Evolutionary conservation across 495 filamentous ascomycete species (phyloP).

Genomic region (Oidiodendron maius): DNA sequence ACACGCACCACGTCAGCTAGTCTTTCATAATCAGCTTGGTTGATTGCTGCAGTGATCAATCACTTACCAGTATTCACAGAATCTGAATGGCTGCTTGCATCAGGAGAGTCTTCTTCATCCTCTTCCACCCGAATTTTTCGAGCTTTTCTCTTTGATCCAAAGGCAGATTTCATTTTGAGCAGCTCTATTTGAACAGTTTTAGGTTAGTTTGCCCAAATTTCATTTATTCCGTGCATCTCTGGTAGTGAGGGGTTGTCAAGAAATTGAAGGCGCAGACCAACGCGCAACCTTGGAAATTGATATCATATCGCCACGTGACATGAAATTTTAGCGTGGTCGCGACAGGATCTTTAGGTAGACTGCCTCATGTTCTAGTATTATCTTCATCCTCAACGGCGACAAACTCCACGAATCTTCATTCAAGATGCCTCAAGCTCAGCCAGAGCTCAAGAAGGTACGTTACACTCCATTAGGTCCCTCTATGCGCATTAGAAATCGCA

Average conservation of each 20-base stretch:
- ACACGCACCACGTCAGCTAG: constrained; percentile 17
- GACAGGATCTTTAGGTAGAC: not conserved
- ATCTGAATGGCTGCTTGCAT: not conserved
- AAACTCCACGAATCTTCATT: constrained; percentile 7
- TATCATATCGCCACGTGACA: constrained; percentile 19
- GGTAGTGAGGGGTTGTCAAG: too few species aligned
- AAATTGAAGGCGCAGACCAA: too few species aligned
- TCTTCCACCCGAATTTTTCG: constrained; percentile 68
- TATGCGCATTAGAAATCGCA: not conserved
- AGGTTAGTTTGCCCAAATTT: too few species aligned
- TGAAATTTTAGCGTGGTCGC: constrained; percentile 6
- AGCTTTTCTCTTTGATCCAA: constrained; percentile 63
- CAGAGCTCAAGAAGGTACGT: constrained; percentile 93
- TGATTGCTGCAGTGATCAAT: constrained; percentile 4
- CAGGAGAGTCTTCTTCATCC: constrained; percentile 35
- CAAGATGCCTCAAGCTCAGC: constrained; percentile 97
- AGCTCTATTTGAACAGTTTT: not conserved
- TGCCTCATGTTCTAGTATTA: not conserved
- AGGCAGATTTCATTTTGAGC: constrained; percentile 54
- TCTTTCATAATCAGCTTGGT: constrained; percentile 19
- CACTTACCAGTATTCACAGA: constrained; percentile 18
- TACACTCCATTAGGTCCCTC: constrained; percentile 4
- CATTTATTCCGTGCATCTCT: too few species aligned
- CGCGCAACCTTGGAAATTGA: not conserved
- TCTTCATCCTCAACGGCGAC: constrained; percentile 1